These are phyloP conservation scores for Citrus sinensis DNA, from an alignment of 345 rosid species.

Conservation along the genomic window DNA sequence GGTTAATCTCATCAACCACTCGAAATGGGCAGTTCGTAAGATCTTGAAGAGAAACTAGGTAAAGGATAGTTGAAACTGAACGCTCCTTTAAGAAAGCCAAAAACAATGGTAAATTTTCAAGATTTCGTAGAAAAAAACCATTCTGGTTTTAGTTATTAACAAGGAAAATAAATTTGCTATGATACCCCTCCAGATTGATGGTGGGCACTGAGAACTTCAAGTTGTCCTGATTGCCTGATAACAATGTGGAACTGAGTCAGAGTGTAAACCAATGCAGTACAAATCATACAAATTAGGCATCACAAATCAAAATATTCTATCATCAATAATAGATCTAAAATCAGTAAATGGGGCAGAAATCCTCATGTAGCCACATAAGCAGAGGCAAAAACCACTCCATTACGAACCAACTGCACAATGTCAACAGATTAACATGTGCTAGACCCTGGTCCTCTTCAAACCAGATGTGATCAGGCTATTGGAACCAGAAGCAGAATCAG, in stretches of 20 bases:
- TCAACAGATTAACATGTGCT: background rate
- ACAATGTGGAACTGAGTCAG: conserved; percentile 14
- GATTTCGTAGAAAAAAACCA: background rate
- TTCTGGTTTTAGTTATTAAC: conserved; percentile 12
- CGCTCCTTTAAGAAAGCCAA: conserved; percentile 49
- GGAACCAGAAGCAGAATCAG: conserved; percentile 54
- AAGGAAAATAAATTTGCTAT: background rate
- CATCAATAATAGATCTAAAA: background rate
- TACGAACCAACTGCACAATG: background rate
- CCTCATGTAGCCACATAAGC: background rate
- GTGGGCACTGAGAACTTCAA: conserved; percentile 89
- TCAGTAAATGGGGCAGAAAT: conserved; percentile 1
- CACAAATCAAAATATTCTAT: conserved; percentile 1
- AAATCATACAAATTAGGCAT: background rate
- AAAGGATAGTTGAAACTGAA: conserved; percentile 91
- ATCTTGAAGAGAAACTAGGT: conserved; percentile 97
- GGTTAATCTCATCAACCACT: conserved; percentile 97
- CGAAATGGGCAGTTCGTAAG: conserved; percentile 94
- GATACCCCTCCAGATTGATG: conserved; percentile 97
- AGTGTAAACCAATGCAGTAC: background rate
- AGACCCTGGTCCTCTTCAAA: conserved; percentile 72
- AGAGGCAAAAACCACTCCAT: background rate
- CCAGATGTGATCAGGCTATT: conserved; percentile 50
- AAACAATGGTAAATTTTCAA: background rate
- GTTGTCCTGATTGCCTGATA: conserved; percentile 72